Base-by-base conservation (phyloP, 2,329 filamentous ascomycete genomes). In the Coniella vitis region DNA sequence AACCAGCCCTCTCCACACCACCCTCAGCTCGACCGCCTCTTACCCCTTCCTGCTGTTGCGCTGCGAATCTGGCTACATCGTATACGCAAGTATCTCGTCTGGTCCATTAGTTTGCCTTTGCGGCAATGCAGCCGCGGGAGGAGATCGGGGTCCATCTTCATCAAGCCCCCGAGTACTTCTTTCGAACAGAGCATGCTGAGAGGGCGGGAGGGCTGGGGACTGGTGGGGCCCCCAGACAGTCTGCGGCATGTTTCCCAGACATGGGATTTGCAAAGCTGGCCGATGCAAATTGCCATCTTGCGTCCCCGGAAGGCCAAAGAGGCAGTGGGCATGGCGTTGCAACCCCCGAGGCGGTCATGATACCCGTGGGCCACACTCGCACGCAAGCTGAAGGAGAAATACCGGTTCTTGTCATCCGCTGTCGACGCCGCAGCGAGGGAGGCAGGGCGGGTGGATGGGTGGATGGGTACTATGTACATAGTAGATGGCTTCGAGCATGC, bases 261-360 rank as follows among this genome's bases (percentile, higher is more conserved):
- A 45, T 45, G 42, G 42, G 42, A 45, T 38, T 45, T 31, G 12
- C 25, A 12, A 17, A 20, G 14, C 14, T 37, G 31, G 41, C 14
- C 9, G 20, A 21, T 44, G 31, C 16, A 35, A 44, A 44, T 35
- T 29, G 32, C 41, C 31, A 44, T 44, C 29, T 17, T 35, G 13
- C 10, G 25, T 10, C 25, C 4, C 32, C 32, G 10, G 40, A 17
- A 17, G 34, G 31, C 20, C 38, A 14, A 41, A 22, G 32, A 44
- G 29, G 47, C 41, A 44, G 35, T 37, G 37, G 43, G 32, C 32
- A 38, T 45, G 17, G 48, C 22, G 21, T 40, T 41, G 38, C 38
- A 16, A n/a, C 22, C 38, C 41, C 41, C 20, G 19, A 47, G 25
- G 25, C 16, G 38, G 45, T 47, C 45, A 47, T 47, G 31, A 47